These are phyloP conservation scores for grape (Vitis vinifera) DNA, from an alignment of 164 flowering plant genomes.

Conservation along the genomic window ASM3070453v1 NC_081811.1:4861501-4862000, in stretches of 20 bases:
- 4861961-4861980: constrained; percentile 78
- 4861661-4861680: constrained; percentile 98
- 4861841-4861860: background rate
- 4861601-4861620: constrained; percentile 76
- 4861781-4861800: too few relatives aligned
- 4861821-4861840: background rate
- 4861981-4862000: constrained; percentile 90
- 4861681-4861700: constrained; percentile 92
- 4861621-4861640: constrained; percentile 43
- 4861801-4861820: background rate
- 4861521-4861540: too few relatives aligned
- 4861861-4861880: background rate
- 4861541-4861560: background rate
- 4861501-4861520: too few relatives aligned
- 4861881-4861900: constrained; percentile 46
- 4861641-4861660: constrained; percentile 87
- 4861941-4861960: constrained; percentile 92
- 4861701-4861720: constrained; percentile 75
- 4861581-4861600: constrained; percentile 74
- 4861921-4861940: constrained; percentile 98
- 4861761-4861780: background rate
- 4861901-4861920: constrained; percentile 85
- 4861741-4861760: constrained; percentile 95
- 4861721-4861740: constrained; percentile 94
- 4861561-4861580: background rate